phyloP scores from a whole-genome alignment of 2,329 filamentous ascomycete genomes.

The Fusarium lateritium region DNA sequence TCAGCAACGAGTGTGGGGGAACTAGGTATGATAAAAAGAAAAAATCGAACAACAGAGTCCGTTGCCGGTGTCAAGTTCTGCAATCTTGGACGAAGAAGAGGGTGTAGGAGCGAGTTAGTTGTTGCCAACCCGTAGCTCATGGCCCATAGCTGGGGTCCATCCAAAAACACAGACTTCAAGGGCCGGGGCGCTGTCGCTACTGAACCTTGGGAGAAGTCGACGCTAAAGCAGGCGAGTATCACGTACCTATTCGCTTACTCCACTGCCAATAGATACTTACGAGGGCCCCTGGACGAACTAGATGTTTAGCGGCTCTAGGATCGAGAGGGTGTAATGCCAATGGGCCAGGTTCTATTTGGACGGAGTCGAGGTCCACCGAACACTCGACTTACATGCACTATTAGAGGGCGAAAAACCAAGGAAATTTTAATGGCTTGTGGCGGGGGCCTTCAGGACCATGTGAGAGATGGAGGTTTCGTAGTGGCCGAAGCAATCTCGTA shows the following conservation, averaged over 20 bases:
- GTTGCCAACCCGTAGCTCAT: constrained; percentile 2
- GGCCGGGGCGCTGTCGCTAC: constrained; percentile 41
- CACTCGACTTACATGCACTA: constrained; percentile 42
- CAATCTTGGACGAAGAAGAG: constrained; percentile 41
- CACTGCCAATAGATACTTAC: constrained; percentile 34
- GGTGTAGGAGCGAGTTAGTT: constrained; percentile 37
- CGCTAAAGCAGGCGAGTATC: constrained; percentile 46
- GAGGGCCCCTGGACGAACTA: constrained; percentile 39
- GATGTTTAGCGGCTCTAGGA: constrained; percentile 40
- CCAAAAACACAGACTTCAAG: constrained; percentile 33
- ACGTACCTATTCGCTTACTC: constrained; percentile 41
- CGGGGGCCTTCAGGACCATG: constrained; percentile 28
- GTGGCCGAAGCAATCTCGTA: constrained; percentile 8
- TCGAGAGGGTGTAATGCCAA: constrained; percentile 49
- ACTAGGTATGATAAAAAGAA: constrained; percentile 27
- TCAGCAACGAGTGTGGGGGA: constrained; percentile 34
- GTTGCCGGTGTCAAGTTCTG: constrained; percentile 45
- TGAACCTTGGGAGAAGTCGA: constrained; percentile 28
- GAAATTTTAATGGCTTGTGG: constrained; percentile 39
- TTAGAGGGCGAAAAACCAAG: constrained; percentile 38
- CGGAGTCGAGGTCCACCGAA: constrained; percentile 39
- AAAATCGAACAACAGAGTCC: constrained; percentile 33
- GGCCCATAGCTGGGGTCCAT: constrained; percentile 37
- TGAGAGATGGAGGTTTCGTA: constrained; percentile 29
- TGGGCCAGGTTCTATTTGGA: constrained; percentile 45